These are phyloP conservation scores for Aspergillus sp. DNA, from an alignment of 2,329 filamentous ascomycete species.

Conservation along the genomic window DNA sequence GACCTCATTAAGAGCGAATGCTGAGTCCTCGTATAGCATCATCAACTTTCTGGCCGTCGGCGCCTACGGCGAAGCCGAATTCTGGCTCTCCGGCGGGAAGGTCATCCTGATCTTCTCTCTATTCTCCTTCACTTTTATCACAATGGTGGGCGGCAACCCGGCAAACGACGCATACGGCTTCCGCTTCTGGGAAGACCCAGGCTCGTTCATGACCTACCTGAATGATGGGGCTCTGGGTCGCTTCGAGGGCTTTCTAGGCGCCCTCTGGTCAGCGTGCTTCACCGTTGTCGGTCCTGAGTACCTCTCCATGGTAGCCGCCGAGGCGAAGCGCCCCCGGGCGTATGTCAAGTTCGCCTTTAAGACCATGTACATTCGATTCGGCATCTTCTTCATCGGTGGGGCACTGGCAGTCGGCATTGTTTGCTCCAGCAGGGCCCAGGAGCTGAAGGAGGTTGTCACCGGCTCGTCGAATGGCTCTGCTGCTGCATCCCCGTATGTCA, in stretches of 20 bases:
- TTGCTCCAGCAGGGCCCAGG: conserved; percentile 53
- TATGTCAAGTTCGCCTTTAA: conserved; percentile 64
- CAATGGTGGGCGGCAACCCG: conserved; percentile 50
- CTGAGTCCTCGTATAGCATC: not conserved
- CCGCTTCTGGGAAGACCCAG: conserved; percentile 36
- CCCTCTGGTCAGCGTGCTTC: conserved; percentile 58
- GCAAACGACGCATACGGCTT: conserved; percentile 43
- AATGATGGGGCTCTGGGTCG: conserved; percentile 53
- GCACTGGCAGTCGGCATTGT: conserved; percentile 59
- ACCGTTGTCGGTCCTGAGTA: conserved; percentile 55
- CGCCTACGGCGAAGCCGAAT: conserved; percentile 46
- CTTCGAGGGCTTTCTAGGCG: conserved; percentile 47
- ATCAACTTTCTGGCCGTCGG: conserved; percentile 41
- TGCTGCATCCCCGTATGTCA: conserved; percentile 54
- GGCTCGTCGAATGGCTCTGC: conserved; percentile 33
- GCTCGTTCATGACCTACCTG: conserved; percentile 39
- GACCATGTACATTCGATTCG: conserved; percentile 63
- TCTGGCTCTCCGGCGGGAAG: conserved; percentile 46
- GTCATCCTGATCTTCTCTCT: conserved; percentile 45
- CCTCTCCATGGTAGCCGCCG: conserved; percentile 50
- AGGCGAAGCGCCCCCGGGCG: conserved; percentile 55
- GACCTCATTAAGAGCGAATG: not conserved
- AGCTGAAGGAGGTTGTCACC: not conserved
- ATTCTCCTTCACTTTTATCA: conserved; percentile 44
- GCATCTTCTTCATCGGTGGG: conserved; percentile 62